Conservation (phyloP, 106 monocot species). For the Acanthochlamys bracteata region DNA sequence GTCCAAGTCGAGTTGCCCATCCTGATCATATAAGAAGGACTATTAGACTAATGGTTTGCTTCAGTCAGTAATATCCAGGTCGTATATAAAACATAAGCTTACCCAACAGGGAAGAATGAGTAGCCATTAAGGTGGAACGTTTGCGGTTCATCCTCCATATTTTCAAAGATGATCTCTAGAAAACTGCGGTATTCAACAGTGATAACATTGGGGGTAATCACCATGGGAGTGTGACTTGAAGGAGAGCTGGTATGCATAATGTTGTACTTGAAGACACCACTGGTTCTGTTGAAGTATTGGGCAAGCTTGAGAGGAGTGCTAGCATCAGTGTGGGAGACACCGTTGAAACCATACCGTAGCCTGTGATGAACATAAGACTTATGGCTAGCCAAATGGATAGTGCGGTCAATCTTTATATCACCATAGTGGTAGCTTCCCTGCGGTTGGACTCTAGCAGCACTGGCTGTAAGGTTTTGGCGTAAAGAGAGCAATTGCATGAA, state of each 20-base stretch:
- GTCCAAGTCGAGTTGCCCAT: constrained; percentile 46
- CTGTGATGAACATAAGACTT: constrained; percentile 16
- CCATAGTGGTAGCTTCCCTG: constrained; percentile 66
- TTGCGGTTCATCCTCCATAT: constrained; percentile 33
- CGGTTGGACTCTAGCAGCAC: constrained; percentile 59
- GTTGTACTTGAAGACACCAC: constrained; percentile 1
- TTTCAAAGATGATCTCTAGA: constrained; percentile 49
- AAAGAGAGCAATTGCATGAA: neutral
- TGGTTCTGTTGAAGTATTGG: constrained; percentile 19
- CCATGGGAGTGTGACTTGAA: neutral
- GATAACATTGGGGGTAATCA: constrained; percentile 22
- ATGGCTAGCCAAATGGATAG: constrained; percentile 22
- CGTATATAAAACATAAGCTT: neutral
- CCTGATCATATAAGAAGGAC: too few relatives aligned
- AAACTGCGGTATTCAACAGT: constrained; percentile 22
- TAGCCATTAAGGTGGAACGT: constrained; percentile 44
- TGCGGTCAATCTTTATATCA: constrained; percentile 19
- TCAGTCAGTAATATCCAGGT: neutral
- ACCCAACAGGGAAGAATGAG: constrained; percentile 45
- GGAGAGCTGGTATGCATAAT: constrained; percentile 13
- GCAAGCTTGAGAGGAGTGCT: constrained; percentile 54
- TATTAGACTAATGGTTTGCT: neutral
- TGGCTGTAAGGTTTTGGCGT: constrained; percentile 55
- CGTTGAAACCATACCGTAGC: constrained; percentile 40
- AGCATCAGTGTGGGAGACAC: constrained; percentile 42